Conservation (phyloP, 306 rosid genomes). For the Lathyrus aphaca region DNA sequence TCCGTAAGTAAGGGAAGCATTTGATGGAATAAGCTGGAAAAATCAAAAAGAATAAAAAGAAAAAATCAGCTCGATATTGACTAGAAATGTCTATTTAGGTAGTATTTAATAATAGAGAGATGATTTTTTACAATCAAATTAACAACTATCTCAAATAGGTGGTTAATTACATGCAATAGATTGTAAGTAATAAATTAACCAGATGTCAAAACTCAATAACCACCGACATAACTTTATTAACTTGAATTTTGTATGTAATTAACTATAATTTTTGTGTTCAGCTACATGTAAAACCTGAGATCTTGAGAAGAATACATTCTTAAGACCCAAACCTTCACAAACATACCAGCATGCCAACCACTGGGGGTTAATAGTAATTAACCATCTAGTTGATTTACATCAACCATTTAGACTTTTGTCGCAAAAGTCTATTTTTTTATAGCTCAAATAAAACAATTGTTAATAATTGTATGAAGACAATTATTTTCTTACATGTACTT, state of each 20-base stretch:
- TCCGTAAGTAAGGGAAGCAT: constrained; percentile 73
- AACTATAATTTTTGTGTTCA: not conserved
- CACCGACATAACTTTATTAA: not conserved
- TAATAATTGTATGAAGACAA: too few species aligned
- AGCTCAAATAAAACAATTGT: not conserved
- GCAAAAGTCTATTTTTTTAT: not conserved
- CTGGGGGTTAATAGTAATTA: too few species aligned
- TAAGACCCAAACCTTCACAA: too few species aligned
- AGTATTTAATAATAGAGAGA: not conserved
- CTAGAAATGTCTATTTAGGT: not conserved
- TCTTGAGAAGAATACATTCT: too few species aligned
- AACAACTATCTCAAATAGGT: not conserved
- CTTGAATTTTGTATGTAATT: not conserved
- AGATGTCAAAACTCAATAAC: not conserved
- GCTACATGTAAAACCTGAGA: not conserved
- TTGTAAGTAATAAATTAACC: too few species aligned
- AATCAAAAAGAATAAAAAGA: not conserved
- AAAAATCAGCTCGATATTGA: constrained; percentile 21
- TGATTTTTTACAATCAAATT: not conserved
- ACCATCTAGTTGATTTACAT: not conserved
- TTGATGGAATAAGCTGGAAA: constrained; percentile 71
- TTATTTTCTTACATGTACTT: too few species aligned
- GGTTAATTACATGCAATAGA: too few species aligned
- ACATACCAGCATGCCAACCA: too few species aligned
- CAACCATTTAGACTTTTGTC: not conserved